These are phyloP conservation scores for Flaveria floridana DNA, from an alignment of 140 eudicot genomes.

Conservation along the genomic window DNA sequence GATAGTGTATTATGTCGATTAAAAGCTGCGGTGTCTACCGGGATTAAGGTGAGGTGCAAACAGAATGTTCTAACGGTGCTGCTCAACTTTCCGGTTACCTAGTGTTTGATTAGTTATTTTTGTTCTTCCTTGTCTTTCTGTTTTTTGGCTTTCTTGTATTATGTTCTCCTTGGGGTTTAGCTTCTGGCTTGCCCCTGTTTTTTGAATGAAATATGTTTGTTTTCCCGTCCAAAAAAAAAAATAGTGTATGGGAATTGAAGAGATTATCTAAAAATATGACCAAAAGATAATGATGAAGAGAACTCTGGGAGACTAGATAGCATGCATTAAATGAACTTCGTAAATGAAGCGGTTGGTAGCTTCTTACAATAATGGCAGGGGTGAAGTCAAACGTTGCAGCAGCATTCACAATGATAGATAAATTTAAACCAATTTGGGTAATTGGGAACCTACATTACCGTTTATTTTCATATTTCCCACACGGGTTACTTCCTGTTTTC, in stretches of 20 bases:
- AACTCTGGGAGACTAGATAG: not conserved
- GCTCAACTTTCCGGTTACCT: too few relatives aligned
- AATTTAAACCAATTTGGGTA: conserved; percentile 21
- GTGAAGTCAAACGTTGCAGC: conserved; percentile 32
- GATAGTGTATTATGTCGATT: too few relatives aligned
- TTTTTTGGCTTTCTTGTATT: too few relatives aligned
- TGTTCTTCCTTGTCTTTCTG: too few relatives aligned
- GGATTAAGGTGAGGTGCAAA: too few relatives aligned
- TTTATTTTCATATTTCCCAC: conserved; percentile 21
- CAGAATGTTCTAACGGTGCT: too few relatives aligned
- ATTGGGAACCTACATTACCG: conserved; percentile 14
- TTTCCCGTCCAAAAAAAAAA: too few relatives aligned
- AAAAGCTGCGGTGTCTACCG: too few relatives aligned
- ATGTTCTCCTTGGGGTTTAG: too few relatives aligned
- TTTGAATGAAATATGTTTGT: too few relatives aligned
- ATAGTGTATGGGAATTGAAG: not conserved
- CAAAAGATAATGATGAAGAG: conserved; percentile 27
- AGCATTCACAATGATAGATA: conserved; percentile 6
- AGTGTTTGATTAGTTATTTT: too few relatives aligned
- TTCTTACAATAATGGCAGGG: conserved; percentile 10
- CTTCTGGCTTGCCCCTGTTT: too few relatives aligned
- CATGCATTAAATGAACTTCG: conserved; percentile 28
- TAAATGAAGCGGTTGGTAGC: conserved; percentile 33
- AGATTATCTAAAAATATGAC: not conserved
- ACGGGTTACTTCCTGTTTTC: conserved; percentile 8